Evolutionary conservation across 1,284 basidiomycete species (phyloP), one percentile per base, ranked within the genome.

Genomic region (Meira miltonrushii): DNA sequence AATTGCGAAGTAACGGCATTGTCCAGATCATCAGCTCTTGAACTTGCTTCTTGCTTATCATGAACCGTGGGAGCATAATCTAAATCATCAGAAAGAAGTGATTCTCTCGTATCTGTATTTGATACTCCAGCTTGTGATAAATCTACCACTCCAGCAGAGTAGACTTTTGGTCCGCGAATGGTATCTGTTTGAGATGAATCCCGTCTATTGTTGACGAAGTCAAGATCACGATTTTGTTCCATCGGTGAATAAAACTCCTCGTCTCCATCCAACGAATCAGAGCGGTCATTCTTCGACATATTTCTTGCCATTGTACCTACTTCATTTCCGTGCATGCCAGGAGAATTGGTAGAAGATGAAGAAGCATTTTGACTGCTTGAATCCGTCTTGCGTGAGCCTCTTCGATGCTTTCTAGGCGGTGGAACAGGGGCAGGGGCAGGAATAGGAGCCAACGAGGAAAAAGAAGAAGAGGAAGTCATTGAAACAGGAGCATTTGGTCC

Each of bases 361-460:
- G 23, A n/a, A 25, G 17, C 46, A 21, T 23, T 33, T 13, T 53
- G 17, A 38, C 38, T 53, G 37, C 50, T 38, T 13, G 50, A 53
- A 39, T 39, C 37, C 6, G 37, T 53, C 11, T 15, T 37, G 6
- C 50, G 50, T 25, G 13, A 12, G 6, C 13, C 19, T 25, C 37
- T 53, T 5, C 50, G 50, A 15, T 17, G 28, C 12, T 15, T 17
- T 53, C 50, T 53, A 19, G n/a, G 46, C 12, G 50, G 50, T 37
- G 50, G 50, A 12, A 53, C 50, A 39, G 50, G 50, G 4, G 28
- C 37, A 13, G 50, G 50, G 12, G 13, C 17, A 39, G 50, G 50
- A 41, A 15, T 6, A 21, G 38, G 50, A 41, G 50, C 50, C 5
- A 53, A 23, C 3, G 50, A 53, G 39, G 50, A 53, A 41, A 53